Evolutionary conservation across 177 flowering plant species (phyloP).

Genomic region (Vitis hybrid): DNA sequence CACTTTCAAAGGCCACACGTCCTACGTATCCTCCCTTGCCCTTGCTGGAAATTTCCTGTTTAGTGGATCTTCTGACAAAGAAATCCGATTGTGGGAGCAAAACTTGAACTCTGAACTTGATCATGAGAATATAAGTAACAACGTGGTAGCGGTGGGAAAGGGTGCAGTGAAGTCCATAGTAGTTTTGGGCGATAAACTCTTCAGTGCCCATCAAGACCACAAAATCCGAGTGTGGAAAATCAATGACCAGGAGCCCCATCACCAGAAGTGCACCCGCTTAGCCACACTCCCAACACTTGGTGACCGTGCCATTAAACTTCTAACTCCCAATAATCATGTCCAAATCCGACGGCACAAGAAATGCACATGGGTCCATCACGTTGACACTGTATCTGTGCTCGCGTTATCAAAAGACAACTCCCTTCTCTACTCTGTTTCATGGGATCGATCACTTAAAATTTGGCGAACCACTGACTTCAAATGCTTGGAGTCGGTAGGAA

Average conservation of each 20-base stretch:
- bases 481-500: constrained; percentile 71
- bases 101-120: constrained; percentile 12
- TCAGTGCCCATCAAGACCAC: constrained; percentile 86
- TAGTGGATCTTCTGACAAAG: constrained; percentile 47
- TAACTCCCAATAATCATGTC: constrained; percentile 64
- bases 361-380: constrained; percentile 84
- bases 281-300: constrained; percentile 80
- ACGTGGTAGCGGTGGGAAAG: constrained; percentile 37
- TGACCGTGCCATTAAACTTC: constrained; percentile 52
- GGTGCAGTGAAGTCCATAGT: constrained; percentile 76
- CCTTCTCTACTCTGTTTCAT: constrained; percentile 80
- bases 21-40: constrained; percentile 48
- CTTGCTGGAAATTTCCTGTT: constrained; percentile 40
- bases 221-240: constrained; percentile 84
- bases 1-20: constrained; percentile 46
- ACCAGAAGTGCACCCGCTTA: constrained; percentile 31
- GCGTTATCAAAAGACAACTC: constrained; percentile 66
- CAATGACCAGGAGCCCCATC: constrained; percentile 18
- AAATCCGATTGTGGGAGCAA: constrained; percentile 38
- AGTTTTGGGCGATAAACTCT: constrained; percentile 44
- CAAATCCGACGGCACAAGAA: constrained; percentile 71
- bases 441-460: constrained; percentile 81
- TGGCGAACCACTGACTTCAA: constrained; percentile 74
- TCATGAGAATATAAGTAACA: constrained; percentile 14
- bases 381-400: constrained; percentile 75